Conservation (phyloP, 495 filamentous ascomycete species). For the Aspergillus campestris region DNA sequence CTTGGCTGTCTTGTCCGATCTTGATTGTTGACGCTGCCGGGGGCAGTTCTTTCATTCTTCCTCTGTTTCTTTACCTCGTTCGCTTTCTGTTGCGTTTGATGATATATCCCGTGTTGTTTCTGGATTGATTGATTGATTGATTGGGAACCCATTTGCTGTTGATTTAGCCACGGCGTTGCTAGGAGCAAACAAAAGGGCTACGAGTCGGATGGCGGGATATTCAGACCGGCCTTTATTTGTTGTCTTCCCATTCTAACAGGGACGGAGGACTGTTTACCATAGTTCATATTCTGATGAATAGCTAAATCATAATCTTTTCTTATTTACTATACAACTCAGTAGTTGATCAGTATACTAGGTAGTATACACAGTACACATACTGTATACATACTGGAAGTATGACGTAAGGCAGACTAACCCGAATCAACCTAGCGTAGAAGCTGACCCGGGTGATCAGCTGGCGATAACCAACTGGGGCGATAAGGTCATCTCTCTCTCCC, state of each 20-base stretch:
- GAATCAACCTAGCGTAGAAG: no score
- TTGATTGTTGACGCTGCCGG: no score
- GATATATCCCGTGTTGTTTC: constrained; percentile 1
- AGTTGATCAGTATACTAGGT: no score
- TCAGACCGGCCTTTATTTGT: background rate
- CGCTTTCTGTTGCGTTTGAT: background rate
- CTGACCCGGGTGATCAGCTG: constrained; percentile 5
- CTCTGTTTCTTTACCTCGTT: constrained; percentile 3
- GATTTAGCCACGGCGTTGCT: constrained; percentile 30
- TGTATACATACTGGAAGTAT: no score
- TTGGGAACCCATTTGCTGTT: constrained; percentile 7
- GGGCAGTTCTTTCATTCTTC: background rate
- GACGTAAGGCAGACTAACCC: no score
- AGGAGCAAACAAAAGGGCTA: constrained; percentile 19
- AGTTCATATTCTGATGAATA: no score
- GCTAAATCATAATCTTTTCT: no score
- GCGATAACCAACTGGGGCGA: background rate
- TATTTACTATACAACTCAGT: no score
- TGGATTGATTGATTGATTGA: background rate
- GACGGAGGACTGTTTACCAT: no score
- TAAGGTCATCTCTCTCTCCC: constrained; percentile 2
- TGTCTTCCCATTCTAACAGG: background rate
- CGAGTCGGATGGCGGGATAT: background rate
- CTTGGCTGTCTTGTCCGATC: no score
- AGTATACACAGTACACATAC: no score